Conservation (phyloP, 768 basidiomycete genomes). For the Kondoa subrosea region DNA sequence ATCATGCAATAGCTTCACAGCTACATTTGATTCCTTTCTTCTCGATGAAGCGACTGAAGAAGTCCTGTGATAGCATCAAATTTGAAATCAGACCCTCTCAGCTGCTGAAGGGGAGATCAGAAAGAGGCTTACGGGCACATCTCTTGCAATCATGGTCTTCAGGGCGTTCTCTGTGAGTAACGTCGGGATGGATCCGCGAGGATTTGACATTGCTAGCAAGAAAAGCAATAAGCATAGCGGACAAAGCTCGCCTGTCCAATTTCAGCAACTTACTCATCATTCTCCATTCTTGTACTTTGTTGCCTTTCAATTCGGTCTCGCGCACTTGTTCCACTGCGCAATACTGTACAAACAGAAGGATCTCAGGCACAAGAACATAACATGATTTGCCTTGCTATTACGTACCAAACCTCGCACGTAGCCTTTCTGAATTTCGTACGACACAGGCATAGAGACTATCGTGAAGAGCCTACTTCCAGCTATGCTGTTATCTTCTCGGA, state of each 20-base stretch:
- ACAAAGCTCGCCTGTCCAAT: too few relatives aligned
- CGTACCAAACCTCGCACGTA: neutral
- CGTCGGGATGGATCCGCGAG: neutral
- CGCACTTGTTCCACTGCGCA: neutral
- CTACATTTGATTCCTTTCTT: neutral
- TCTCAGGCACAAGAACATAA: too few relatives aligned
- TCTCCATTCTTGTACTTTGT: neutral
- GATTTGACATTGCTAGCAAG: neutral
- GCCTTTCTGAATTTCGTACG: neutral
- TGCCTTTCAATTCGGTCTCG: neutral
- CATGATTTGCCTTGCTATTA: too few relatives aligned
- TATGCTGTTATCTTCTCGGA: neutral
- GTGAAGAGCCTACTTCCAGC: neutral
- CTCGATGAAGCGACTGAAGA: neutral
- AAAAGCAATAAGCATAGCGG: neutral
- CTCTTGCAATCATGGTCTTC: neutral
- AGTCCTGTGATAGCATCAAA: too few relatives aligned
- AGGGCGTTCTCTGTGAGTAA: neutral
- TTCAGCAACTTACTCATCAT: neutral
- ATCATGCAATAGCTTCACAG: neutral
- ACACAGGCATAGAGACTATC: neutral
- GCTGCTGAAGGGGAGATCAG: too few relatives aligned
- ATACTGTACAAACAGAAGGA: too few relatives aligned
- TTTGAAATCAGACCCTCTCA: too few relatives aligned
- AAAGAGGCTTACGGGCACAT: too few relatives aligned